Evolutionary conservation across 2,329 filamentous ascomycete species (phyloP).

Genomic region (Penicillium glabrum): DNA sequence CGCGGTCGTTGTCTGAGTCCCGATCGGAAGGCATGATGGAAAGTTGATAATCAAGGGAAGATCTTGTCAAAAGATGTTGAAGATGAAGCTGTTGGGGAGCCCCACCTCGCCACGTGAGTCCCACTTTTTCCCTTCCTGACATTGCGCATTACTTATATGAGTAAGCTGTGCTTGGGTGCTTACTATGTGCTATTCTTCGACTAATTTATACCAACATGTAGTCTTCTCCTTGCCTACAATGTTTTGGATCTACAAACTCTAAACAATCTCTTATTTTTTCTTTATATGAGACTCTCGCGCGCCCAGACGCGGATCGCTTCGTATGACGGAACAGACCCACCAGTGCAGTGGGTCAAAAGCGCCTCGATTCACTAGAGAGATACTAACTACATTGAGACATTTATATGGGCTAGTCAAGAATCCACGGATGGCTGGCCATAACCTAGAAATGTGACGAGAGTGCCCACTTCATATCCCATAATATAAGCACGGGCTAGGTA

Average conservation of each 20-base stretch:
- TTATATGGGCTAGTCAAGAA: background rate
- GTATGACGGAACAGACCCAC: background rate
- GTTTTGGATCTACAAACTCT: background rate
- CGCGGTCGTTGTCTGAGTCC: slow-evolving; percentile 16
- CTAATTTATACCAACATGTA: background rate
- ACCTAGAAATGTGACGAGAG: background rate
- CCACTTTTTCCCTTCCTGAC: slow-evolving; percentile 8
- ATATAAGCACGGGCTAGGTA: background rate
- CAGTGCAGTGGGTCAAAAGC: background rate
- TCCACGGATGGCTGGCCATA: background rate
- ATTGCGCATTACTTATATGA: background rate
- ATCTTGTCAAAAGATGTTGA: slow-evolving; percentile 8
- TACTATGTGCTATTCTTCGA: background rate
- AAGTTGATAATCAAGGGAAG: slow-evolving; percentile 6
- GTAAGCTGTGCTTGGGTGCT: background rate
- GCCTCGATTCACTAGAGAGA: background rate
- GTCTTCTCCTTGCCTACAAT: background rate
- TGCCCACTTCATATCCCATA: background rate
- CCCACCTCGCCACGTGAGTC: slow-evolving; percentile 34
- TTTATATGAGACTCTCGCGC: background rate
- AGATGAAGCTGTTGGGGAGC: slow-evolving; percentile 35
- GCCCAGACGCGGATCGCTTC: background rate
- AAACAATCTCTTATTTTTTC: background rate
- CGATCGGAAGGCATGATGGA: slow-evolving; percentile 24
- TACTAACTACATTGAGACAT: background rate